phyloP scores from a whole-genome alignment of 2,329 filamentous ascomycete genomes.

The Fusarium bactridioides region DNA sequence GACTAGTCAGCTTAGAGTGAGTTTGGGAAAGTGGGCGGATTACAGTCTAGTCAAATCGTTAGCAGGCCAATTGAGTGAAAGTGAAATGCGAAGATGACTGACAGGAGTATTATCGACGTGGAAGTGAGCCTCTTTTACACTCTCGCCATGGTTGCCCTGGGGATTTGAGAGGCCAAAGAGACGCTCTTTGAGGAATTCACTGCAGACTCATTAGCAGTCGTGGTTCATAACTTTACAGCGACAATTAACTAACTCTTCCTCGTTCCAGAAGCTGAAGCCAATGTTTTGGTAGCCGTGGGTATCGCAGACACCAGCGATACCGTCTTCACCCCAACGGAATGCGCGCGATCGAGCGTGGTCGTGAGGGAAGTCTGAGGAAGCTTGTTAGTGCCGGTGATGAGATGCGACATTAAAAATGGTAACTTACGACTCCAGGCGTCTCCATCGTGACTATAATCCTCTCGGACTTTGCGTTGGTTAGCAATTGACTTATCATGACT shows the following conservation, averaged over 20 bases:
- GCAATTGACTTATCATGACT: conserved; percentile 30
- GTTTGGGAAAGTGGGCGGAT: conserved; percentile 18
- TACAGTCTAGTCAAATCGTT: conserved; percentile 54
- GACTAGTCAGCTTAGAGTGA: conserved; percentile 17
- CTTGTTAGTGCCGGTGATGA: conserved; percentile 23
- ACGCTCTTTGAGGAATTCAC: conserved; percentile 92
- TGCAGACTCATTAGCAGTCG: conserved; percentile 56
- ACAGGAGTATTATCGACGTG: conserved; percentile 92
- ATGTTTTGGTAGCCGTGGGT: conserved; percentile 92
- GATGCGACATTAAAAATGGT: background rate
- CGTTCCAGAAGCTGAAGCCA: conserved; percentile 97
- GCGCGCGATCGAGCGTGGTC: conserved; percentile 88
- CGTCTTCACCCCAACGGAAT: conserved; percentile 96
- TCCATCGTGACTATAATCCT: conserved; percentile 89
- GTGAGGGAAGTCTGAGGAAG: conserved; percentile 81
- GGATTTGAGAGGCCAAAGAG: conserved; percentile 95
- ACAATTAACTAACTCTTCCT: conserved; percentile 75
- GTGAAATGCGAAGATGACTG: conserved; percentile 47
- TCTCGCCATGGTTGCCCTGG: conserved; percentile 96
- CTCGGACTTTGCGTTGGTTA: conserved; percentile 65
- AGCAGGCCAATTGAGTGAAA: conserved; percentile 8
- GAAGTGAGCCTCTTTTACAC: conserved; percentile 95
- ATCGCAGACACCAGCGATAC: conserved; percentile 92
- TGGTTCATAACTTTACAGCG: background rate
- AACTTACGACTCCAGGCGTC: conserved; percentile 94